Percentiles rank a stretch among this genome's conserved stretches.
These are phyloP conservation scores for Hanseniaspora thailandica DNA, from an alignment of 805 yeast genomes.

Conservation along the genomic window DNA sequence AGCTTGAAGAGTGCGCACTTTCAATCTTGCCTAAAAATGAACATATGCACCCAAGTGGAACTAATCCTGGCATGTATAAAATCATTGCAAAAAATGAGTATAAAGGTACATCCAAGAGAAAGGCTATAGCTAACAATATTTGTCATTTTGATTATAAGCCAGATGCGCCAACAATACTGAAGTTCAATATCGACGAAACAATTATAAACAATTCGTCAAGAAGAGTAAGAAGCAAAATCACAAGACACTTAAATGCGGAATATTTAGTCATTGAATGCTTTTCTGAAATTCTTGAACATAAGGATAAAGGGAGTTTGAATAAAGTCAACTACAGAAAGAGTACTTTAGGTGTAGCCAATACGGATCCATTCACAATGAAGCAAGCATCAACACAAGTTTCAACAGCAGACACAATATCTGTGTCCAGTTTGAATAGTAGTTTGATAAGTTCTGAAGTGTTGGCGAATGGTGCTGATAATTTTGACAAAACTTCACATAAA, in stretches of 20 bases:
- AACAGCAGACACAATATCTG: not conserved
- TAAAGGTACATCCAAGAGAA: constrained; percentile 34
- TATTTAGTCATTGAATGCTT: constrained; percentile 34
- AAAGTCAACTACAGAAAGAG: not conserved
- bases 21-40: constrained; percentile 6
- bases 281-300: constrained; percentile 29
- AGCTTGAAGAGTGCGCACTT: not conserved
- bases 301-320: not conserved
- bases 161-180: constrained; percentile 30
- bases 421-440: not conserved
- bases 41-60: constrained; percentile 12
- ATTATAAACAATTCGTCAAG: not conserved
- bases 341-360: not conserved
- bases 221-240: not conserved
- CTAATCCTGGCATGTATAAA: constrained; percentile 13
- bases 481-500: not conserved
- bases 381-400: not conserved
- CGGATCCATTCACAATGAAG: not conserved
- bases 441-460: not conserved
- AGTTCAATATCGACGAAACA: constrained; percentile 32
- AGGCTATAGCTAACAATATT: constrained; percentile 39
- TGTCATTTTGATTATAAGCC: constrained; percentile 37
- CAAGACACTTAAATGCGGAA: constrained; percentile 29
- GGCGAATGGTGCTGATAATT: constrained; percentile 3
- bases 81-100: constrained; percentile 19